Conservation (phyloP, 2,329 filamentous ascomycete species). For the Metarhizium rileyi region DNA sequence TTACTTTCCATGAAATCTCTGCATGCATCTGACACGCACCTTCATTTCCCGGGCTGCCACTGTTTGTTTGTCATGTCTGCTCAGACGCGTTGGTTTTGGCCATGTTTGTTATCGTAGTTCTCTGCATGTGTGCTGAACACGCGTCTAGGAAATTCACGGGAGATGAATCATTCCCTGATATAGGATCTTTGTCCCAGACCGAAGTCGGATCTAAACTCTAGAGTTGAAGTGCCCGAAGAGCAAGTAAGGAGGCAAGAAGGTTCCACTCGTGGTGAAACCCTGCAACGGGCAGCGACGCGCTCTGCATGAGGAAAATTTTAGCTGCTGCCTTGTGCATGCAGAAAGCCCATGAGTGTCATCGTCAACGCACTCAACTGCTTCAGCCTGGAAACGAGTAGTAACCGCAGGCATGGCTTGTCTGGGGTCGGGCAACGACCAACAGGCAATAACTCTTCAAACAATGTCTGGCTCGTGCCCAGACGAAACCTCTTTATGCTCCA, state of each 20-base stretch:
- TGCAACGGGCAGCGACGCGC: neutral
- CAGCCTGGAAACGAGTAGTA: neutral
- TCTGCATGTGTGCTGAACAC: conserved; percentile 10
- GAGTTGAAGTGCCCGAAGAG: neutral
- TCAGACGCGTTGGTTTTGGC: conserved; percentile 7
- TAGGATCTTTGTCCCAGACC: conserved; percentile 25
- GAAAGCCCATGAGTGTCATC: neutral
- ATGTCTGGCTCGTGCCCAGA: conserved; percentile 3
- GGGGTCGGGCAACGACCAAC: neutral
- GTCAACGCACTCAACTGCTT: neutral
- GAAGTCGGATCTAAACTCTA: conserved; percentile 23
- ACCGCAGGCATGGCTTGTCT: neutral
- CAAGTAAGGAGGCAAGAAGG: neutral
- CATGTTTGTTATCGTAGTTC: neutral
- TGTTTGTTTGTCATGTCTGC: conserved; percentile 4
- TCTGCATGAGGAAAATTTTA: neutral
- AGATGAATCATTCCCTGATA: conserved; percentile 43
- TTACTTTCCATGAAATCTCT: neutral
- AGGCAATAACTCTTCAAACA: neutral
- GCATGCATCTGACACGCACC: neutral
- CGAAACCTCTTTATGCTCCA: neutral
- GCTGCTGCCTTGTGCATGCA: neutral
- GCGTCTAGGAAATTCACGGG: conserved; percentile 37
- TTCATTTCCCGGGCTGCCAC: neutral
- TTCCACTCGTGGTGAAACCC: neutral